Evolutionary conservation across 1,284 basidiomycete species (phyloP), one percentile per base, ranked within the genome.

Genomic region (Austroboletus niveus): DNA sequence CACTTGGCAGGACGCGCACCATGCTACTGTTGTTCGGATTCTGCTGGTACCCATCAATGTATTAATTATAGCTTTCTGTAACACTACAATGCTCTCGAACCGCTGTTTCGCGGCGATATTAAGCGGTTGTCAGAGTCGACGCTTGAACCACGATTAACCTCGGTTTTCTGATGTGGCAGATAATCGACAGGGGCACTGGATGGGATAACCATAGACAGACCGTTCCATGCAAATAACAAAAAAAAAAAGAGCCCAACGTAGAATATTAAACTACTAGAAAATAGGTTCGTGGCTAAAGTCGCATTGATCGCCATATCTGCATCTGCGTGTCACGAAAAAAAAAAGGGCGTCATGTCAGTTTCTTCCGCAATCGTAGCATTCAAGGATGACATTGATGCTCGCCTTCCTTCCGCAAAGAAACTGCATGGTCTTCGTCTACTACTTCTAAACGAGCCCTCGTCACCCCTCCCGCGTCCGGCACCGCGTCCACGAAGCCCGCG

Each of bases 371-470:
- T 67, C 67, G 9, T 70, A 72, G 75, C 64, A 64, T 63, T 61
- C 61, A 59, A 30, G 29, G 55, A 66, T 66, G 70, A 69, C 60
- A 66, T 68, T 63, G 64, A 77, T 79, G 84, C 89, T 91, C 82
- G 85, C 88, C 88, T 90, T 88, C 88, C 89, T 79, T 83, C 79
- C 74, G 81, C 81, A 80, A 84, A 90, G 77, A 89, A 91, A 79
- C 77, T 86, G 85, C 89, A 91, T 74, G 84, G 82, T 84, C 81
- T 84, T 82, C 84, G 79, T 82, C 84, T 88, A 80, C 75, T 86
- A 75, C 74, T 78, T 82, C 79, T 88, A 85, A 75, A 80, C 55
- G 80, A 82, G 56, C 71, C 67, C 42, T 72, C 70, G 14, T 69
- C 62, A 45, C 76, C 77, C 48, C 71, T 69, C 48, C 83, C 80